Evolutionary conservation across 208 protist genomes (phyloP).

Genomic region (Crithidia brevicula): DNA sequence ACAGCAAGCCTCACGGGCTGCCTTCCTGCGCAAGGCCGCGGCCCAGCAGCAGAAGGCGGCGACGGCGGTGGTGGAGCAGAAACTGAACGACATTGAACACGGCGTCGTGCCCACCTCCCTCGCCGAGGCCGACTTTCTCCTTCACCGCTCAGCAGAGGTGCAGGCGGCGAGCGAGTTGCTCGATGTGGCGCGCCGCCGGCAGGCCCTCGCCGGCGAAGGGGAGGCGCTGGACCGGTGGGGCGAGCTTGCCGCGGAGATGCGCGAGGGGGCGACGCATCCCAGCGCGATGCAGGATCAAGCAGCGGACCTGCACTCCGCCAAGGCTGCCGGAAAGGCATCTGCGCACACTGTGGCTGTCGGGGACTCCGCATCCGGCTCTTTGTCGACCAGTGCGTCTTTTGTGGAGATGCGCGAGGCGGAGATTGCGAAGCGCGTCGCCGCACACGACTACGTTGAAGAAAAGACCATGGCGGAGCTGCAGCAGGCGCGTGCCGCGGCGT

Average conservation of each 20-base stretch:
- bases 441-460: constrained; percentile 73
- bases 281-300: not conserved
- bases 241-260: constrained; percentile 11
- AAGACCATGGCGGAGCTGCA: constrained; percentile 69
- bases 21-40: constrained; percentile 68
- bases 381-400: constrained; percentile 29
- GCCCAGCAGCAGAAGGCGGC: constrained; percentile 70
- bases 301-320: not conserved
- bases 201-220: constrained; percentile 49
- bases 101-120: constrained; percentile 67
- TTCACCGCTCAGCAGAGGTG: constrained; percentile 72
- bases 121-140: constrained; percentile 70
- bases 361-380: not conserved
- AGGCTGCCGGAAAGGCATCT: too few species aligned
- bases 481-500: constrained; percentile 39
- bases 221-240: constrained; percentile 13
- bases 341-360: too few species aligned
- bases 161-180: constrained; percentile 63
- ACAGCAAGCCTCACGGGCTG: constrained; percentile 71
- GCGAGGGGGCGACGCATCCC: not conserved
- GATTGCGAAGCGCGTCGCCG: constrained; percentile 61
- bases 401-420: constrained; percentile 59
- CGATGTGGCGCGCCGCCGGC: constrained; percentile 52
- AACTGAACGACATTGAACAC: constrained; percentile 78
- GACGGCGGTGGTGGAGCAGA: constrained; percentile 65